Base-by-base conservation (phyloP, 169 alveolate species). In the Plasmodium chabaudi region DNA sequence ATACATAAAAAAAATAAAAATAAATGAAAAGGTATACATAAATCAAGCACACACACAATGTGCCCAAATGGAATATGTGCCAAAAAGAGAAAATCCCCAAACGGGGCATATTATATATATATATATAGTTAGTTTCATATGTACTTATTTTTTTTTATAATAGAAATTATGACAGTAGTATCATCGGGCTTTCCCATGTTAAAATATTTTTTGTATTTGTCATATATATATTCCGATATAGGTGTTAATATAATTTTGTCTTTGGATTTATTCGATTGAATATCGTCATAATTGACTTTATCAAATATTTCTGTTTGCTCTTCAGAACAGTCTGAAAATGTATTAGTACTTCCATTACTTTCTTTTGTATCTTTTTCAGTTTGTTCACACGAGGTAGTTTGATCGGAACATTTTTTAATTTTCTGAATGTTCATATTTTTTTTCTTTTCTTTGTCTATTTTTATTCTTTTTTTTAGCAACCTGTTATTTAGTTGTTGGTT, bases 111-210 rank as follows among this genome's bases (percentile, higher is more conserved):
- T 27, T 27, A 27, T n/a, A n/a, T 34, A 34, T 34, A 34, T 34
- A 34, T 34, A 34, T 0, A 4, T 34, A 3, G 42, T 0, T 34
- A 3, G 7, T 34, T 34, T 34, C 42, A 34, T 0, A 34, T 42
- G 44, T 82, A 69, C 42, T 55, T 82, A 61, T 82, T 82, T 71
- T 82, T 84, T 23, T 82, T 82, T n/a, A 82, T 84, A 47, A 82
- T 51, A 19, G 90, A 82, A 51, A 82, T 64, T 42, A 82, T 71
- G 72, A 82, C 90, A 7, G 90, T 82, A 42, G 77, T 82, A 68
- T 82, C 90, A 60, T 82, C 90, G 25, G 90, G 86, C 53, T 82
- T 82, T n/a, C 90, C 90, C 82, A 82, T 65, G 19, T 82, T 65
- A 56, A 82, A 82, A 60, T 82, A 82, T 68, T 82, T 82, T 27